phyloP scores from a whole-genome alignment of 106 monocot genomes.

The Vanilla planifolia region DNA sequence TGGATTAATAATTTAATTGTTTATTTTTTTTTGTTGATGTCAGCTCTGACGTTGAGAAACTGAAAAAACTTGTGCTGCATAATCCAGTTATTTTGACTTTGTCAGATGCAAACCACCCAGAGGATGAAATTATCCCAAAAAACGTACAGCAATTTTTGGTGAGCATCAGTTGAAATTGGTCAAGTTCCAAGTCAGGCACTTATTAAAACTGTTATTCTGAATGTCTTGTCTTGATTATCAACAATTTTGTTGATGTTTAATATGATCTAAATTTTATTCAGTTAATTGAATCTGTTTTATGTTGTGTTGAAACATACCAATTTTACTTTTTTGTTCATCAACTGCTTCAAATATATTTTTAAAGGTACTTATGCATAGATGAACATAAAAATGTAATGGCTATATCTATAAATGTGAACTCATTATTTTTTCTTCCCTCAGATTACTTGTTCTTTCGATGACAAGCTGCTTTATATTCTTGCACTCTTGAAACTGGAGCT shows the following conservation, averaged over 20 bases:
- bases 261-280: too few species aligned
- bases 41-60: conserved; percentile 85
- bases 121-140: conserved; percentile 68
- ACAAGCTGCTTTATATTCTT: conserved; percentile 79
- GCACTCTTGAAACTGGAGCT: conserved; percentile 68
- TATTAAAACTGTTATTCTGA: background rate
- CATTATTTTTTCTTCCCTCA: conserved; percentile 21
- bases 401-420: background rate
- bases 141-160: conserved; percentile 88
- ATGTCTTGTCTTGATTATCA: too few species aligned
- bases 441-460: conserved; percentile 65
- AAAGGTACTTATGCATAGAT: too few species aligned
- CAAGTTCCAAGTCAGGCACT: background rate
- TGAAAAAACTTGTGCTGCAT: conserved; percentile 90
- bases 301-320: too few species aligned
- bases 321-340: too few species aligned
- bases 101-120: conserved; percentile 44
- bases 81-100: conserved; percentile 80
- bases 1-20: background rate
- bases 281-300: too few species aligned
- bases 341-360: too few species aligned
- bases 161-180: conserved; percentile 9
- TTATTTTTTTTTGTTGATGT: conserved; percentile 10
- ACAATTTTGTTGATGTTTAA: too few species aligned
- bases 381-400: too few species aligned